These are phyloP conservation scores for Corylus avellana DNA, from an alignment of 306 rosid genomes.

Conservation along the genomic window DNA sequence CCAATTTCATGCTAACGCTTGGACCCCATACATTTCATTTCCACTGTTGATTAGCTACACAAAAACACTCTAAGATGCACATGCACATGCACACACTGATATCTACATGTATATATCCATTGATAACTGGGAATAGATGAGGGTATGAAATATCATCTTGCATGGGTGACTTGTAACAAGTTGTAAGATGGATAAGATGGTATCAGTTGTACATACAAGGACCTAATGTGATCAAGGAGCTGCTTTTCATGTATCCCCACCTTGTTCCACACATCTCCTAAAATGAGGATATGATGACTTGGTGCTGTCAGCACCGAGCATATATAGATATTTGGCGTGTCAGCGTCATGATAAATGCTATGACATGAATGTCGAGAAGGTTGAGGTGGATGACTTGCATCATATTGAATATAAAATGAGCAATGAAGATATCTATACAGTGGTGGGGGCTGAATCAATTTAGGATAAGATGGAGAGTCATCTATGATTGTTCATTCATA, in stretches of 20 bases:
- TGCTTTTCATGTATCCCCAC: neutral
- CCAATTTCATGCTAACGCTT: constrained; percentile 20
- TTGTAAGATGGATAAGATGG: neutral
- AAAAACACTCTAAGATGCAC: neutral
- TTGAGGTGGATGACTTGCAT: neutral
- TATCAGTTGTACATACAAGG: neutral
- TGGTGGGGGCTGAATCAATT: neutral
- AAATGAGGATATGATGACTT: neutral
- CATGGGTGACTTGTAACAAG: neutral
- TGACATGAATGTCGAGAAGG: neutral
- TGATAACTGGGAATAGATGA: neutral
- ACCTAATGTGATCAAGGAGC: neutral
- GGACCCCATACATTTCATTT: constrained; percentile 5
- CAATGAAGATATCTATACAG: too few relatives aligned
- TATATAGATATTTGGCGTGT: neutral
- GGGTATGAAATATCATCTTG: neutral
- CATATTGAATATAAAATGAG: too few relatives aligned
- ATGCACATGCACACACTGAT: neutral
- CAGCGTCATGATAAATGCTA: neutral
- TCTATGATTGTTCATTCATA: neutral
- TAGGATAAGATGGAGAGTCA: neutral
- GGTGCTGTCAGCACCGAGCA: neutral
- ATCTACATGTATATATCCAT: neutral
- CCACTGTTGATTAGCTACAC: neutral
- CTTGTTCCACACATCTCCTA: neutral